Evolutionary conservation across 768 basidiomycete genomes (phyloP).

Genomic region (Krasilnikovozyma curviuscula): DNA sequence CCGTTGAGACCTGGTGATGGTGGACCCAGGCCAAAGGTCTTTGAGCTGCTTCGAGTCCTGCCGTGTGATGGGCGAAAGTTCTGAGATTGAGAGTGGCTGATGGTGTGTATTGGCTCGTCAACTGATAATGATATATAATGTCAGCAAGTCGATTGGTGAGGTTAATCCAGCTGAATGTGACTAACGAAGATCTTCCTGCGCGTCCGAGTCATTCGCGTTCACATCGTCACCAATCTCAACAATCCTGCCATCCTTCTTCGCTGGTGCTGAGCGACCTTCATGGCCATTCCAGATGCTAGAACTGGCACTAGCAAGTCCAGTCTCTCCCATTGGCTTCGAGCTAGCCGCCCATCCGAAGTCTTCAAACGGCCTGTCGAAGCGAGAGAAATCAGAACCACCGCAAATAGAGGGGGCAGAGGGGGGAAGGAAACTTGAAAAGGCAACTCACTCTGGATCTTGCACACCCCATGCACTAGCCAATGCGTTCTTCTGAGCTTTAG

Average conservation of each 20-base stretch:
- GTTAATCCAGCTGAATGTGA: too few species aligned
- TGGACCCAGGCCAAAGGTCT: too few species aligned
- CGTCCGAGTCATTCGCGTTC: too few species aligned
- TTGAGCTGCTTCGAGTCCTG: too few species aligned
- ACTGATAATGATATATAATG: too few species aligned
- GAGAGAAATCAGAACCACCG: background rate
- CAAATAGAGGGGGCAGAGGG: background rate
- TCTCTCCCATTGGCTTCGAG: conserved; percentile 4
- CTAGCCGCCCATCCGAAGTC: background rate
- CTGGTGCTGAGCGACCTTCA: conserved; percentile 29
- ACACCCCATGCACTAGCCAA: conserved; percentile 87
- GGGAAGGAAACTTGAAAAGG: background rate
- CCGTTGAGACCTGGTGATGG: conserved; percentile 20
- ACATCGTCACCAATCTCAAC: too few species aligned
- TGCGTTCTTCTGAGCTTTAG: conserved; percentile 72
- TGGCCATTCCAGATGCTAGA: conserved; percentile 48
- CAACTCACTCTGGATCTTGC: conserved; percentile 66
- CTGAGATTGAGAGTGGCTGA: too few species aligned
- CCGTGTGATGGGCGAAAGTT: too few species aligned
- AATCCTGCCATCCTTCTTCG: conserved; percentile 19
- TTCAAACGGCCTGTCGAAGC: background rate
- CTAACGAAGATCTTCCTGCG: too few species aligned
- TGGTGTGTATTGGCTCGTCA: too few species aligned
- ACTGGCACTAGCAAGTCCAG: conserved; percentile 38
- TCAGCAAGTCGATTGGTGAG: too few species aligned